phyloP scores from a whole-genome alignment of 2,329 filamentous ascomycete genomes.

The Calcarisporium arbuscula region DNA sequence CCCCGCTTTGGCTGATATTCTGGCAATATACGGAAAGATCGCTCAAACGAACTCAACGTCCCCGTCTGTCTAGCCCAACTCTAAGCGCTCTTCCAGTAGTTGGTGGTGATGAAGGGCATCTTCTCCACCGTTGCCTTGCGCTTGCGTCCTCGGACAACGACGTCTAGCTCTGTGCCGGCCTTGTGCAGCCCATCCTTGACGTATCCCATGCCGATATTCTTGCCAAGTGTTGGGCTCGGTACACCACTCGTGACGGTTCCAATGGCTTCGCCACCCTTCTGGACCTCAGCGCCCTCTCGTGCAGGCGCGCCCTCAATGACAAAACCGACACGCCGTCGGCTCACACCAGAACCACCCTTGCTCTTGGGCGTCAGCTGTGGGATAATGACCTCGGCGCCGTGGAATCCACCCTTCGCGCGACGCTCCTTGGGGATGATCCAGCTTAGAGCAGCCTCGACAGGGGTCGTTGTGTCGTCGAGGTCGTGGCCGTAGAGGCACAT shows the following conservation, averaged over 20 bases:
- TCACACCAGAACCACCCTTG: constrained; percentile 65
- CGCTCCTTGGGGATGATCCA: constrained; percentile 86
- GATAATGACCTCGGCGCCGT: constrained; percentile 73
- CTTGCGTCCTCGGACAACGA: constrained; percentile 70
- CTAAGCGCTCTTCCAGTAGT: constrained; percentile 66
- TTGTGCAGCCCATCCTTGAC: constrained; percentile 77
- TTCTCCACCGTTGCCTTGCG: constrained; percentile 71
- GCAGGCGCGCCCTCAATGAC: constrained; percentile 81
- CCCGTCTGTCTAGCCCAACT: no score
- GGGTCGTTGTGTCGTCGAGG: constrained; percentile 68
- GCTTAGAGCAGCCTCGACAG: constrained; percentile 48
- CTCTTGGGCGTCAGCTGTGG: constrained; percentile 67
- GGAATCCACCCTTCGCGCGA: constrained; percentile 64
- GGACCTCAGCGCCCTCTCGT: constrained; percentile 78
- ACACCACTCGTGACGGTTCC: constrained; percentile 84
- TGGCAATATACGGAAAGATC: no score
- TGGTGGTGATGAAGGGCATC: constrained; percentile 82
- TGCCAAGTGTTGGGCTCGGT: constrained; percentile 76
- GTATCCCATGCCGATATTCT: constrained; percentile 96
- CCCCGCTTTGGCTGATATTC: no score
- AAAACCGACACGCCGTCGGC: constrained; percentile 71
- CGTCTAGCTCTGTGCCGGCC: constrained; percentile 71
- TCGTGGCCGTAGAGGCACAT: constrained; percentile 99
- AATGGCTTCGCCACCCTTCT: constrained; percentile 59
- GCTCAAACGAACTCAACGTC: no score